These are phyloP conservation scores for Suillus plorans DNA, from an alignment of 768 basidiomycete genomes.

Conservation along the genomic window DNA sequence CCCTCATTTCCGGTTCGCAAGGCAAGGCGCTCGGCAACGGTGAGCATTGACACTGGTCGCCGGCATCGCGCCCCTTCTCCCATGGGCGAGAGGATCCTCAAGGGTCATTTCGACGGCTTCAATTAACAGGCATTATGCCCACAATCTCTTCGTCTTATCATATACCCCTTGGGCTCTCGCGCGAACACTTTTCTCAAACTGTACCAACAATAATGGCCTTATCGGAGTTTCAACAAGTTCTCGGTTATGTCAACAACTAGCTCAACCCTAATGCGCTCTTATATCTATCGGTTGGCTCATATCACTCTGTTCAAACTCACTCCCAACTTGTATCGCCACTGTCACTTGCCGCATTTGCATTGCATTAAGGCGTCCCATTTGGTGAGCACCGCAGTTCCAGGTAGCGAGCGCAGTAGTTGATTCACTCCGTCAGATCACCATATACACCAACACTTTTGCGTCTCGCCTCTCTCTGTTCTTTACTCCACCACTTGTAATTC, in stretches of 20 bases:
- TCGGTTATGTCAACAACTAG: neutral
- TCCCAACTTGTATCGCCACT: neutral
- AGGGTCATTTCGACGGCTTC: constrained; percentile 90
- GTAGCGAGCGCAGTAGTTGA: neutral
- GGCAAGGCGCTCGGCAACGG: constrained; percentile 60
- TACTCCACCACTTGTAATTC: neutral
- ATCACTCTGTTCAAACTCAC: neutral
- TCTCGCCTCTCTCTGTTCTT: neutral
- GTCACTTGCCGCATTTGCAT: neutral
- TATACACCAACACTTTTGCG: neutral
- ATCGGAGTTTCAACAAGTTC: neutral
- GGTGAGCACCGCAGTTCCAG: neutral
- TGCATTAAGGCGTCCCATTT: neutral
- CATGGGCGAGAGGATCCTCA: constrained; percentile 89
- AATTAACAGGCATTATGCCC: constrained; percentile 42
- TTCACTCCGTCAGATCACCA: neutral
- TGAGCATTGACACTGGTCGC: constrained; percentile 42
- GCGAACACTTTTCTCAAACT: neutral
- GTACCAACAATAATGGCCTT: neutral
- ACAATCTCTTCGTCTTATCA: neutral
- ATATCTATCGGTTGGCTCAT: constrained; percentile 3
- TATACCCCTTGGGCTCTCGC: neutral
- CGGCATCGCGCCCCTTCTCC: constrained; percentile 75
- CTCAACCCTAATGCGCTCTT: constrained; percentile 1
- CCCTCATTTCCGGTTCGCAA: constrained; percentile 32